Base-by-base conservation (phyloP, 345 rosid species). In the Xanthoceras sorbifolium region DNA sequence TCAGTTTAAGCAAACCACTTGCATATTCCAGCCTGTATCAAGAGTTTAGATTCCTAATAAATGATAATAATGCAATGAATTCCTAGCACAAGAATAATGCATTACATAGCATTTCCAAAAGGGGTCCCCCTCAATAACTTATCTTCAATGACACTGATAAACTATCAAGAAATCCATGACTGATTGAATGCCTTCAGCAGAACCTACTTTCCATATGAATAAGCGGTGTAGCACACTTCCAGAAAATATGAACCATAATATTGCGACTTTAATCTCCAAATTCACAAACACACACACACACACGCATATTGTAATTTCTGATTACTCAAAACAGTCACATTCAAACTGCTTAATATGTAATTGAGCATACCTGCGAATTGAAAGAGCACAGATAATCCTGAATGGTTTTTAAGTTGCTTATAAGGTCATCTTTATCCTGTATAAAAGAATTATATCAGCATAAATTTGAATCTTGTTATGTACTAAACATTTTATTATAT, bases 321-420 rank as follows among this genome's bases (percentile, higher is more conserved):
- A 34, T 6, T 12, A 54, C 12, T 22, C 29, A 32, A n/a, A 38
- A 71, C 29, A 11, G 59, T 55, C 46, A 71, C 25, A 55, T 18
- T n/a, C 48, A 54, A 54, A 38, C 54, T 36, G 34, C 54, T 61
- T 7, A 44, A 73, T 18, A 67, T 64, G 64, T 64, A 44, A 75
- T 64, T 73, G 46, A 50, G 71, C 79, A 73, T 78, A 96, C 98
- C 97, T 89, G 94, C 55, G 93, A 84, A 64, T 85, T 79, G 80
- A 94, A 94, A 32, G 98, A 91, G 87, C 97, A 91, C 55, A 97
- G 92, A 85, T 97, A 92, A 81, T 91, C 89, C 84, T 92, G 94
- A 74, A 97, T 91, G 63, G 87, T 94, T 83, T 92, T 92, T 78
- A 94, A 81, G 81, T 94, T 97, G 73, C 86, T 71, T 31, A 91